Evolutionary conservation across 2,329 filamentous ascomycete species (phyloP).

Genomic region (Penicillium sp.): DNA sequence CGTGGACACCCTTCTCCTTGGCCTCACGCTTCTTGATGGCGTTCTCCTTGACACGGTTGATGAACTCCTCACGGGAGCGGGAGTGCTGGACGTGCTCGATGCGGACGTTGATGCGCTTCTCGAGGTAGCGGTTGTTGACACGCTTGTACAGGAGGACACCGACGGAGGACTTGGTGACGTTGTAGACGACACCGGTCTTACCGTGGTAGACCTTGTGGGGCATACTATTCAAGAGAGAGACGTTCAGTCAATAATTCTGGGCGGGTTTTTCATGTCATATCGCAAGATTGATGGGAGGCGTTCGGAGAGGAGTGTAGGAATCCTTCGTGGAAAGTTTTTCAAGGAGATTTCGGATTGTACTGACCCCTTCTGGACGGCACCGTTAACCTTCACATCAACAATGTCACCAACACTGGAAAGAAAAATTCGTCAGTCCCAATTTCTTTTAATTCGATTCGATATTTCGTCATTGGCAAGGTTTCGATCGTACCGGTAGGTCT

Average conservation of each 20-base stretch:
- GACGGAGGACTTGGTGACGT: conserved; percentile 97
- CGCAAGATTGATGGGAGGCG: conserved; percentile 3
- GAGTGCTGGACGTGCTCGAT: conserved; percentile 96
- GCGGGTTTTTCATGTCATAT: conserved; percentile 14
- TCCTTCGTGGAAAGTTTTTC: neutral
- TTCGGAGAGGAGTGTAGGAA: neutral
- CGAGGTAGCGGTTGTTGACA: conserved; percentile 98
- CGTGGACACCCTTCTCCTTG: conserved; percentile 83
- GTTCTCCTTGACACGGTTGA: conserved; percentile 95
- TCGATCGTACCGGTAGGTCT: conserved; percentile 78
- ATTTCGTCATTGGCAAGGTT: conserved; percentile 25
- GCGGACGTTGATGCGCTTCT: conserved; percentile 99
- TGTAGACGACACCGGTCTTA: conserved; percentile 98
- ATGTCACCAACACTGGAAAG: conserved; percentile 86
- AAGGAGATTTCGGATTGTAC: conserved; percentile 47
- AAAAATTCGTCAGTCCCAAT: conserved; percentile 52
- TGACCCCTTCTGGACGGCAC: conserved; percentile 97
- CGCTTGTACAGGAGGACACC: conserved; percentile 99
- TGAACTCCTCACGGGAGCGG: conserved; percentile 94
- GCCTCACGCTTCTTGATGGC: conserved; percentile 90
- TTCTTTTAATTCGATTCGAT: conserved; percentile 30
- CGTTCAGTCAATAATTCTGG: conserved; percentile 24
- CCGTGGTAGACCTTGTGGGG: conserved; percentile 99
- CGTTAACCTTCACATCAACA: conserved; percentile 98
- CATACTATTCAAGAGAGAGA: conserved; percentile 67